These are phyloP conservation scores for Diddensiella santjacobensis DNA, from an alignment of 805 yeast genomes.

Conservation along the genomic window DNA sequence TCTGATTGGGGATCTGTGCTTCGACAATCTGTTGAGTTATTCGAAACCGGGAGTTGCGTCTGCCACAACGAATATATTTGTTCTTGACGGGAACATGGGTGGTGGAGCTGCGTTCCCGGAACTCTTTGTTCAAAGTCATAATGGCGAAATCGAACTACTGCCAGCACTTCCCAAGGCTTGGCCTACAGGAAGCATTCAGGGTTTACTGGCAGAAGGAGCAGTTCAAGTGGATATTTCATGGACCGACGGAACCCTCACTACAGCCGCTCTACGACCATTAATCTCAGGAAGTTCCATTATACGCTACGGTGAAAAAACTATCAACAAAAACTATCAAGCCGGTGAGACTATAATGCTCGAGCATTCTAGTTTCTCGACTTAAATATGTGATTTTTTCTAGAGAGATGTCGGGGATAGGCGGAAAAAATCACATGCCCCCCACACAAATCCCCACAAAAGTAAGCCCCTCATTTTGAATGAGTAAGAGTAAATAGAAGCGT, in stretches of 20 bases:
- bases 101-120: conserved; percentile 13
- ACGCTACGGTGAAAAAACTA: neutral
- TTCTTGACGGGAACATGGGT: conserved; percentile 15
- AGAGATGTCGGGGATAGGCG: too few relatives aligned
- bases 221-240: conserved; percentile 7
- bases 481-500: too few relatives aligned
- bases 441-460: neutral
- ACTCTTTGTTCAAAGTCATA: conserved; percentile 10
- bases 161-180: conserved; percentile 11
- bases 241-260: conserved; percentile 4
- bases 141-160: conserved; percentile 5
- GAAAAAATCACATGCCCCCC: neutral
- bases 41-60: conserved; percentile 11
- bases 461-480: neutral
- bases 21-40: conserved; percentile 11
- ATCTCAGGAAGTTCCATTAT: neutral
- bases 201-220: conserved; percentile 4
- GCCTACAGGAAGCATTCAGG: conserved; percentile 5
- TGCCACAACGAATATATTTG: conserved; percentile 11
- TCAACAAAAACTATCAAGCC: neutral
- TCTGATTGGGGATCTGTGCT: conserved; percentile 10
- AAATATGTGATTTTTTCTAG: neutral
- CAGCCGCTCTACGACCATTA: neutral
- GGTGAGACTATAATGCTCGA: neutral
- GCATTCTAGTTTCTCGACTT: neutral